Percentiles rank a stretch among this genome's conserved stretches.
These are phyloP conservation scores for Seminavis robusta DNA, from an alignment of 108 stramenopile species.

Conservation along the genomic window DNA sequence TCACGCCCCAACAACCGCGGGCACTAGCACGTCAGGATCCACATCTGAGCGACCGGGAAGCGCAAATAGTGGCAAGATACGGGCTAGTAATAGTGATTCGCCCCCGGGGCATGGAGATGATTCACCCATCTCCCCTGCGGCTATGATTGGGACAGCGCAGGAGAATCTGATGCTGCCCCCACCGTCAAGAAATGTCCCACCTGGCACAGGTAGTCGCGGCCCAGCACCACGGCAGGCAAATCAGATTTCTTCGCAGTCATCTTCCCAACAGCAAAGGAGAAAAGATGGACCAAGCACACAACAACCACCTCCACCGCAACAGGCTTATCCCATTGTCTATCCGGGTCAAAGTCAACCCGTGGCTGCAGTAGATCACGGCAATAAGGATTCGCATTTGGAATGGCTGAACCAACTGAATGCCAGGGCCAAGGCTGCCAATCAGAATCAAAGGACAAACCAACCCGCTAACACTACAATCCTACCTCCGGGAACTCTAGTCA, in stretches of 20 bases:
- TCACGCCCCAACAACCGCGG: slow-evolving; percentile 8
- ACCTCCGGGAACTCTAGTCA: too few relatives aligned
- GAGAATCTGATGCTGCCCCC: slow-evolving; percentile 81
- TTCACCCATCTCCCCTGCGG: slow-evolving; percentile 73
- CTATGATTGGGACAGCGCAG: slow-evolving; percentile 51
- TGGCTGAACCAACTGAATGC: slow-evolving; percentile 56
- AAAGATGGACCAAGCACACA: neutral
- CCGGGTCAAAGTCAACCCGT: slow-evolving; percentile 8
- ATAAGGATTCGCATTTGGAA: slow-evolving; percentile 33
- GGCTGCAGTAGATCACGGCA: neutral
- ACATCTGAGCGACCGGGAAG: slow-evolving; percentile 1
- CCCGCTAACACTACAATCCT: slow-evolving; percentile 11
- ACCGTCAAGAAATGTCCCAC: slow-evolving; percentile 18
- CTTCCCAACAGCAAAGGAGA: neutral
- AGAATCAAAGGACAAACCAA: slow-evolving; percentile 10
- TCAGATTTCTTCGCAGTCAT: neutral
- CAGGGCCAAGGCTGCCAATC: slow-evolving; percentile 24
- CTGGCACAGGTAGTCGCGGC: neutral
- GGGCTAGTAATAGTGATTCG: neutral
- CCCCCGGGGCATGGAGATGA: neutral
- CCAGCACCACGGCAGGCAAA: neutral
- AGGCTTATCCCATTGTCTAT: slow-evolving; percentile 8
- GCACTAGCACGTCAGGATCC: slow-evolving; percentile 12
- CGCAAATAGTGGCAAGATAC: slow-evolving; percentile 9
- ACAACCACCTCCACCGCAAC: slow-evolving; percentile 7